Evolutionary conservation across 306 rosid species (phyloP).

Genomic region (Quercus engelmannii): DNA sequence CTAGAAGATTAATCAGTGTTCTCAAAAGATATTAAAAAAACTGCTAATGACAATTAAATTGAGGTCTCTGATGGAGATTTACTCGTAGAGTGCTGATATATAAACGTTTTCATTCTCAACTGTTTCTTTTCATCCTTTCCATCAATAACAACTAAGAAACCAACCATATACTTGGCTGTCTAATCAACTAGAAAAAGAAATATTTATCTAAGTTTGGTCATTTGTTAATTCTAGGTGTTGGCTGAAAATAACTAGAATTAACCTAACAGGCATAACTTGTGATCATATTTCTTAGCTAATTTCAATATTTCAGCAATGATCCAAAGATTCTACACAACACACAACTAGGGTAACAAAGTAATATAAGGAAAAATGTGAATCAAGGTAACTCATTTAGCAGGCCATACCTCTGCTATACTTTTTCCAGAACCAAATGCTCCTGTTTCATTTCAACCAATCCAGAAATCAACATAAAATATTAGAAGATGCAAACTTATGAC

Average conservation of each 20-base stretch:
- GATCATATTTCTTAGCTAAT: slow-evolving; percentile 3
- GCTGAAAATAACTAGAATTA: not conserved
- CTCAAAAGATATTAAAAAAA: not conserved
- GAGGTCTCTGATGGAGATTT: not conserved
- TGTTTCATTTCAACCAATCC: slow-evolving; percentile 29
- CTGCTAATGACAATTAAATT: not conserved
- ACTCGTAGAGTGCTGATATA: slow-evolving; percentile 1
- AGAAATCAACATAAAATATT: slow-evolving; percentile 20
- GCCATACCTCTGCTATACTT: slow-evolving; percentile 71
- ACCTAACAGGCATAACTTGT: not conserved
- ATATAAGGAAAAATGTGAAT: not conserved
- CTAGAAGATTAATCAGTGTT: not conserved
- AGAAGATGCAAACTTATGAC: not conserved
- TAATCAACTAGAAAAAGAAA: too few relatives aligned
- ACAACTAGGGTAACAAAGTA: slow-evolving; percentile 1
- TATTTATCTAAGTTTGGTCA: too few relatives aligned
- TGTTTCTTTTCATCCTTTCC: not conserved
- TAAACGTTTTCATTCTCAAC: not conserved
- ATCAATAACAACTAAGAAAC: too few relatives aligned
- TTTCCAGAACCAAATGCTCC: slow-evolving; percentile 97
- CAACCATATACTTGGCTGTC: too few relatives aligned
- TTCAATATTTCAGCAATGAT: slow-evolving; percentile 1
- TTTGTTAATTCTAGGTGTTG: too few relatives aligned
- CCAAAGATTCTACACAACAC: not conserved
- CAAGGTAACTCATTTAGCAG: slow-evolving; percentile 12